Base-by-base conservation (phyloP, 345 rosid species). In the Fremontodendron californicum region DNA sequence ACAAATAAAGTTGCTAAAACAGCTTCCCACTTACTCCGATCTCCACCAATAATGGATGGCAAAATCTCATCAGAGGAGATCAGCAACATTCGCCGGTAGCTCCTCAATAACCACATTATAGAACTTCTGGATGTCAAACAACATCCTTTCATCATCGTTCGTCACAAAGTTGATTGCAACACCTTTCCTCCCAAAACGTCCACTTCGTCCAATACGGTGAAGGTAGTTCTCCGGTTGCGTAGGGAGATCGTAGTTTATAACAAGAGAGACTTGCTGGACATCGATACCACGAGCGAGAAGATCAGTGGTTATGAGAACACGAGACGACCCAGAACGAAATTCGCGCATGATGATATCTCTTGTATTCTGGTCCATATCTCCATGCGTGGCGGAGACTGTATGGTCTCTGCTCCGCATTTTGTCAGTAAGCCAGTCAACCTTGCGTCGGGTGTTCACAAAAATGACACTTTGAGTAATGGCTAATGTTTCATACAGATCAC, bases 341-440 rank as follows among this genome's bases (percentile, higher is more conserved):
- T 90, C 94, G 18, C 89, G 85, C 94, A 90, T 90, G 83, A 92
- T 90, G 65, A 90, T 88, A 80, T 90, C 97, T 77, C 91, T 75
- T 0, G 94, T 90, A 81, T 90, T 92, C 86, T 86, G 90, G 85
- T 91, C 94, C 96, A 88, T 90, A 73, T 91, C 92, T 67, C 92
- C 93, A 62, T 91, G 92, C 48, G 91, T 90, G 0, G 97, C 94
- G 2, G 93, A 92, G 63, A 92, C 90, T 0, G n/a, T n/a, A n/a
- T n/a, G n/a, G n/a, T n/a, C n/a, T n/a, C n/a, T n/a, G n/a, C n/a
- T 74, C 66, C 91, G 78, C 93, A 89, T 85, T 75, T 92, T 87
- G 84, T 92, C 97, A 0, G 97, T 89, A 63, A 92, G 87, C 97
- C 97, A 90, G 52, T 90, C 96, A 0, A 90, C 96, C 85, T 92